Percentiles rank a stretch among this genome's conserved stretches.
Evolutionary conservation across 345 rosid species (phyloP).

Genomic region (Citrus maxima): DNA sequence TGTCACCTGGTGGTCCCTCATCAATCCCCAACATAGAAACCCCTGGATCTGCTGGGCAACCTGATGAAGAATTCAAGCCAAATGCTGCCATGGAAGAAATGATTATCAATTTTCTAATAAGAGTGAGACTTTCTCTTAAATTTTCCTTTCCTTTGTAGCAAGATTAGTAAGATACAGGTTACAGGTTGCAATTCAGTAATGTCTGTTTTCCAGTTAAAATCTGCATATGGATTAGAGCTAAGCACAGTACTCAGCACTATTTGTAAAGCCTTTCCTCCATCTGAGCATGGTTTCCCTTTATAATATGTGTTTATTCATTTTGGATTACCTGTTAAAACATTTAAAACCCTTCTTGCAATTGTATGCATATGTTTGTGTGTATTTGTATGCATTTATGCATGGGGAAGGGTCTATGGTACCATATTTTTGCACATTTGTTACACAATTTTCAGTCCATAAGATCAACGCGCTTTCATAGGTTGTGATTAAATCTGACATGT

Average conservation of each 20-base stretch:
- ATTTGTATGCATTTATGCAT: neutral
- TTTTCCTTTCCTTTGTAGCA: slow-evolving; percentile 9
- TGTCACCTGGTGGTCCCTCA: slow-evolving; percentile 94
- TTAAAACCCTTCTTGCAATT: neutral
- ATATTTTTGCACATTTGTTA: neutral
- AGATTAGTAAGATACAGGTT: slow-evolving; percentile 4
- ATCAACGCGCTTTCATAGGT: neutral
- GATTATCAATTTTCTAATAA: slow-evolving; percentile 94
- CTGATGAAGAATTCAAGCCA: slow-evolving; percentile 98
- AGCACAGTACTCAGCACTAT: neutral
- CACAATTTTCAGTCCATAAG: neutral
- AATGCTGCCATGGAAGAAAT: slow-evolving; percentile 99
- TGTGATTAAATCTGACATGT: neutral
- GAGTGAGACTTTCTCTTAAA: slow-evolving; percentile 57
- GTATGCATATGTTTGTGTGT: neutral
- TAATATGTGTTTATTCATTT: neutral
- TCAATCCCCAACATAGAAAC: slow-evolving; percentile 88
- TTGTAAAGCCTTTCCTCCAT: neutral
- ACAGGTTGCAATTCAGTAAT: neutral
- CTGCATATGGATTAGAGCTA: neutral
- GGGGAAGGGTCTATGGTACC: neutral
- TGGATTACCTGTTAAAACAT: neutral
- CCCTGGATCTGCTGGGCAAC: slow-evolving; percentile 94
- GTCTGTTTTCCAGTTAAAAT: neutral
- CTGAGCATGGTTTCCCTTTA: neutral